Evolutionary conservation across 1,284 basidiomycete species (phyloP).

Genomic region (Apiotrichum sp.): DNA sequence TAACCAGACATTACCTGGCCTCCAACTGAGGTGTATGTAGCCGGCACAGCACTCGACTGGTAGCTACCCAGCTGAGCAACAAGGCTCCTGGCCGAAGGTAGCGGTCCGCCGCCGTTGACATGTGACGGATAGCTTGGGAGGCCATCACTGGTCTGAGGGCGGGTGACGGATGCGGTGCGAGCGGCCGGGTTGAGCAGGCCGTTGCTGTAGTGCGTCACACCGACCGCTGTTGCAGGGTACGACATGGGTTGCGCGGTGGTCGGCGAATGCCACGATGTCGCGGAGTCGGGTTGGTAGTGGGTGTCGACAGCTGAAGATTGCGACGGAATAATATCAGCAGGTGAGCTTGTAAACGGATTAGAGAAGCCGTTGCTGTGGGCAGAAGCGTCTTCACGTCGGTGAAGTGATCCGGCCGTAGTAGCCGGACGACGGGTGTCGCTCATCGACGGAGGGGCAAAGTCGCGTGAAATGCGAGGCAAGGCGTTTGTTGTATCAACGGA

Average conservation of each 20-base stretch:
- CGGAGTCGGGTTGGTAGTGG: constrained; percentile 13
- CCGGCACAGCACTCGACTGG: constrained; percentile 2
- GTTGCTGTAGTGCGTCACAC: constrained; percentile 7
- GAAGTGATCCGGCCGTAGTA: constrained; percentile 37
- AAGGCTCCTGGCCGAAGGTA: constrained; percentile 34
- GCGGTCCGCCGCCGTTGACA: constrained; percentile 15
- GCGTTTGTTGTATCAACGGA: constrained; percentile 14
- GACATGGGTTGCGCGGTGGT: neutral
- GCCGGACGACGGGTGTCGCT: constrained; percentile 38
- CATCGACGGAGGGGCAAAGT: constrained; percentile 37
- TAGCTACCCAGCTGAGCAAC: constrained; percentile 18
- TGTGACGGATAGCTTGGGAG: constrained; percentile 30
- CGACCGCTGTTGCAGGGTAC: constrained; percentile 4
- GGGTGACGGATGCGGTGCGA: constrained; percentile 5
- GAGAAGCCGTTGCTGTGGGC: constrained; percentile 3
- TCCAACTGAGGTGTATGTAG: constrained; percentile 1
- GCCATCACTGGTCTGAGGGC: constrained; percentile 40
- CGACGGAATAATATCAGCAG: neutral
- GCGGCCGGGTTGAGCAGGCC: constrained; percentile 2
- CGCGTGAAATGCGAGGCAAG: constrained; percentile 42
- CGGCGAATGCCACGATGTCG: constrained; percentile 1
- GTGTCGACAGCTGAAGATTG: constrained; percentile 22
- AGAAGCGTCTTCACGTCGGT: constrained; percentile 9
- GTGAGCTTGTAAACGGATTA: constrained; percentile 8
- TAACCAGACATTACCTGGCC: constrained; percentile 7